Conservation (phyloP, 176 grass and related monocot species). For the Oryza glumipatula region DNA sequence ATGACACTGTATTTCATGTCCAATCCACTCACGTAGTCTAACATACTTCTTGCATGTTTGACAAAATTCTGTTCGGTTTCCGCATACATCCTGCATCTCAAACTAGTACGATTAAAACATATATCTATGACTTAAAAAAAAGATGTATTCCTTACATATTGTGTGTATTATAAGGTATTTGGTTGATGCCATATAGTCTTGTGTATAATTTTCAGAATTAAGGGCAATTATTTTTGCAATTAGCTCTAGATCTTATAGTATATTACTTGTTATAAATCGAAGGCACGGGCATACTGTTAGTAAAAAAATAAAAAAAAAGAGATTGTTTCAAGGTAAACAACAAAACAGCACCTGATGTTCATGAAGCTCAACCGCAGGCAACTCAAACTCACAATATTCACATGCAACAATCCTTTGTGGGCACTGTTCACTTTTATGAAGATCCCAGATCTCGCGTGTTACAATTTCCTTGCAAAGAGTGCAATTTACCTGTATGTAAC, state of each 20-base stretch:
- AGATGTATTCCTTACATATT: background rate
- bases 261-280: background rate
- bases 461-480: constrained; percentile 77
- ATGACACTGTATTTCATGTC: constrained; percentile 73
- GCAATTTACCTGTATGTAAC: constrained; percentile 67
- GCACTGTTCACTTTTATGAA: constrained; percentile 79
- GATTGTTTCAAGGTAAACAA: background rate
- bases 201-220: background rate
- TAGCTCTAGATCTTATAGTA: background rate
- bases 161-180: background rate
- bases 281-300: background rate
- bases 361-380: constrained; percentile 80
- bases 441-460: constrained; percentile 61
- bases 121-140: background rate
- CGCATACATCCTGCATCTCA: constrained; percentile 85
- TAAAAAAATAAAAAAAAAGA: background rate
- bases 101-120: constrained; percentile 29
- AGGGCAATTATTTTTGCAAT: background rate
- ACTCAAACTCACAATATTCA: constrained; percentile 91
- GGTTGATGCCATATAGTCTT: background rate
- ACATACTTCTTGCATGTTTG: constrained; percentile 78
- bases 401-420: constrained; percentile 79
- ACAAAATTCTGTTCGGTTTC: constrained; percentile 92
- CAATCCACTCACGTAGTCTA: constrained; percentile 71
- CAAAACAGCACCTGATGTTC: constrained; percentile 76